Conservation (phyloP, 1,139 yeast genomes). For the Wickerhamiella infanticola region DNA sequence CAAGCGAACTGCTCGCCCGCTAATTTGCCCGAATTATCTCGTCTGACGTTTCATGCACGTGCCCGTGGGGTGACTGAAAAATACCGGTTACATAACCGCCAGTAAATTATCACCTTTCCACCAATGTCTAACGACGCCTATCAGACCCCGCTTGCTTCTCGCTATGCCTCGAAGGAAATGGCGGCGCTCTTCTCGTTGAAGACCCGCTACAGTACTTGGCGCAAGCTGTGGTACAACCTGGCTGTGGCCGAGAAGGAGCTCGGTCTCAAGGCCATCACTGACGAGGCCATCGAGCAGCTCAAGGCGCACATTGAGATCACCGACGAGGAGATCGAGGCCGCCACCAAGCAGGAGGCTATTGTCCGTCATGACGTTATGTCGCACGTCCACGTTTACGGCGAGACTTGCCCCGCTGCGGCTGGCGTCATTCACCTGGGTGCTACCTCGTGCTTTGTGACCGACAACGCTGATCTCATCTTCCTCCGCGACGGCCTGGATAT, state of each 20-base stretch:
- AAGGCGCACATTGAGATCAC: slow-evolving; percentile 60
- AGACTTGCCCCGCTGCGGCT: slow-evolving; percentile 87
- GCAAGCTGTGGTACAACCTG: slow-evolving; percentile 88
- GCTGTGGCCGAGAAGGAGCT: slow-evolving; percentile 92
- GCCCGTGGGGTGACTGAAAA: not conserved
- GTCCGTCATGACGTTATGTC: slow-evolving; percentile 99
- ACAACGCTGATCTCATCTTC: slow-evolving; percentile 93
- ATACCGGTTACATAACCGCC: too few species aligned
- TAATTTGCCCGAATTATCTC: too few species aligned
- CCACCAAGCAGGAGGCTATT: slow-evolving; percentile 87
- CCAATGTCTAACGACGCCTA: slow-evolving; percentile 30
- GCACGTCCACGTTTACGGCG: slow-evolving; percentile 90
- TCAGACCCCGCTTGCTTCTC: slow-evolving; percentile 83
- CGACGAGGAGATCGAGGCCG: slow-evolving; percentile 81
- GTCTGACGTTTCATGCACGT: too few species aligned
- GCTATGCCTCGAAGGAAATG: slow-evolving; percentile 98
- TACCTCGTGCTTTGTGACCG: slow-evolving; percentile 94
- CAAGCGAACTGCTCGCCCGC: too few species aligned
- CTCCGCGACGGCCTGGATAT: slow-evolving; percentile 90
- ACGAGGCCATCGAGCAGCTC: slow-evolving; percentile 86
- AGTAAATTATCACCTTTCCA: not conserved
- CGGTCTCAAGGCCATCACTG: slow-evolving; percentile 70
- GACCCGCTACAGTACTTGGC: slow-evolving; percentile 95
- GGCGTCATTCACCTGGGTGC: slow-evolving; percentile 98
- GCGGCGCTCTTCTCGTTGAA: slow-evolving; percentile 78